Percentiles rank a stretch among this genome's conserved stretches.
Conservation (phyloP, 192 early-diverging fungal species). For the Glomus cerebriforme region DNA sequence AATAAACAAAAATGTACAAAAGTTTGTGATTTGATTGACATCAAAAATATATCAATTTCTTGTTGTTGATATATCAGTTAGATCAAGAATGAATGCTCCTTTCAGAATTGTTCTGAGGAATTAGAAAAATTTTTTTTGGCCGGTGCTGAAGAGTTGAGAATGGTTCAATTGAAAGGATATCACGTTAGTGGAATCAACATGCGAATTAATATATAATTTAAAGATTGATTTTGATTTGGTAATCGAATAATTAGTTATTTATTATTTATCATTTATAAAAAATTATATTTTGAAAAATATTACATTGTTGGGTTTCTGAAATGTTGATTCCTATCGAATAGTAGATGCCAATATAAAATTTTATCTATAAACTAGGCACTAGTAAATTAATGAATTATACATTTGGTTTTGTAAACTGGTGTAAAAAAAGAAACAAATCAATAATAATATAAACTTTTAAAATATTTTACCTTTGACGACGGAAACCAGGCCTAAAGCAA, state of each 20-base stretch:
- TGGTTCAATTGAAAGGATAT: slow-evolving; percentile 94
- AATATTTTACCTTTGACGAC: neutral
- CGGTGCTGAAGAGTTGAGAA: slow-evolving; percentile 72
- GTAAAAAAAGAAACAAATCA: no score
- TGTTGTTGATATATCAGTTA: slow-evolving; percentile 57
- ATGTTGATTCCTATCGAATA: no score
- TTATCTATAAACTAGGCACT: no score
- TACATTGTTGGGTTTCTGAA: no score
- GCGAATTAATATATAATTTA: slow-evolving; percentile 17
- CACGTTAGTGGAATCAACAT: slow-evolving; percentile 85
- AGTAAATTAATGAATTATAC: no score
- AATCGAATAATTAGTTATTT: no score
- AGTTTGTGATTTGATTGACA: slow-evolving; percentile 70
- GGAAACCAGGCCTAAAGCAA: neutral
- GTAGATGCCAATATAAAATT: no score
- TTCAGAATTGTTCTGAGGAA: slow-evolving; percentile 70
- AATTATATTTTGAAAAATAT: no score
- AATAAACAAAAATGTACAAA: slow-evolving; percentile 70
- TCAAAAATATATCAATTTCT: slow-evolving; percentile 70
- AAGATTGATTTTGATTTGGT: no score
- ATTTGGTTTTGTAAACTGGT: no score
- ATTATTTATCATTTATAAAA: no score
- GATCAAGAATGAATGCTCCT: slow-evolving; percentile 91
- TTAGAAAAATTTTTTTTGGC: slow-evolving; percentile 82
- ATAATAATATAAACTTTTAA: no score